A percentile compares a stretch with the other conserved stretches of the same genome.
Evolutionary conservation across 2,329 filamentous ascomycete genomes (phyloP).

Genomic region (Ilyonectria robusta): DNA sequence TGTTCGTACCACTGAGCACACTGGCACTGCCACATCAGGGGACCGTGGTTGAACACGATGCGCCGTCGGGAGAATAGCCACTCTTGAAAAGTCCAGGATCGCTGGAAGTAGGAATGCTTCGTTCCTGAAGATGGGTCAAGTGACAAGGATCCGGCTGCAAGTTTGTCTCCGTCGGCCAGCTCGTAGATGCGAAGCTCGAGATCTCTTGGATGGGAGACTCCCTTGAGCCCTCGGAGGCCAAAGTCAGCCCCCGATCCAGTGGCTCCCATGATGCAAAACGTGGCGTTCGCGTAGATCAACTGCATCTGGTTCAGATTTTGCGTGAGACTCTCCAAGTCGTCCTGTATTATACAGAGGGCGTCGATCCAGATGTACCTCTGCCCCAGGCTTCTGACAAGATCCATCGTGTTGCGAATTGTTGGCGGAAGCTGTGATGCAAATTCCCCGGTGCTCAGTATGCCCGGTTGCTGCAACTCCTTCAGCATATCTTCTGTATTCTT

Average conservation of each 20-base stretch:
- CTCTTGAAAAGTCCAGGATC: constrained; percentile 33
- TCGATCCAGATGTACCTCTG: constrained; percentile 32
- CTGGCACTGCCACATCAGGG: constrained; percentile 28
- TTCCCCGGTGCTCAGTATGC: constrained; percentile 4
- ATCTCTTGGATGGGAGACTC: constrained; percentile 15
- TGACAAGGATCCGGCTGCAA: constrained; percentile 1
- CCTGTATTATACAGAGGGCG: constrained; percentile 29
- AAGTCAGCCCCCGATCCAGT: constrained; percentile 30
- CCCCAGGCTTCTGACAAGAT: constrained; percentile 14
- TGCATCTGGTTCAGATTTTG: constrained; percentile 34
- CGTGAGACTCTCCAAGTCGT: constrained; percentile 20
- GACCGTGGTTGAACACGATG: constrained; percentile 17
- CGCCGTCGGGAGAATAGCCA: constrained; percentile 29
- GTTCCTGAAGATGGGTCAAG: constrained; percentile 16
- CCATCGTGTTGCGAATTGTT: constrained; percentile 29
- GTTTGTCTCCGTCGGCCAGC: constrained; percentile 23
- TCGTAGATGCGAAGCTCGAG: constrained; percentile 24
- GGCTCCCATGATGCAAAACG: constrained; percentile 25
- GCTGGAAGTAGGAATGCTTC: constrained; percentile 30
- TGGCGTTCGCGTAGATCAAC: constrained; percentile 28
- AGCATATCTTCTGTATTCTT: constrained; percentile 25
- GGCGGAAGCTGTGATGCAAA: constrained; percentile 27
- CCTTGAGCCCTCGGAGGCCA: constrained; percentile 24
- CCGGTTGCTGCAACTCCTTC: constrained; percentile 7
- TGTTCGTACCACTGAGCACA: constrained; percentile 27